Evolutionary conservation across 176 grass and related monocot species (phyloP).

Genomic region (Pharus latifolius): DNA sequence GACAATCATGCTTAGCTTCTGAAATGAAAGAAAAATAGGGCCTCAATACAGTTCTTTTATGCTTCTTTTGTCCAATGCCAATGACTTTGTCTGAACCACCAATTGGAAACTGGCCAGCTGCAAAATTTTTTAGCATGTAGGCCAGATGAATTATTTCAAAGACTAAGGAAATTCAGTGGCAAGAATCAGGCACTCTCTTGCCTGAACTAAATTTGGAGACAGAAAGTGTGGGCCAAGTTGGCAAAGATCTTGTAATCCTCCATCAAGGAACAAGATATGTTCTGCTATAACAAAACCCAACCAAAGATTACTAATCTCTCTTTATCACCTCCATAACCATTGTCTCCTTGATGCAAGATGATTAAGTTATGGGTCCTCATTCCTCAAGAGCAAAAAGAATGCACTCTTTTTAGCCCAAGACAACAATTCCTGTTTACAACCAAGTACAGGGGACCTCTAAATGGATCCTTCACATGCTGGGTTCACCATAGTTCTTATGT

Average conservation of each 20-base stretch:
- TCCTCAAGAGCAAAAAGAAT: background rate
- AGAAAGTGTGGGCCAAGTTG: background rate
- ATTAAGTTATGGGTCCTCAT: background rate
- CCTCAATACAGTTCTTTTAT: no score
- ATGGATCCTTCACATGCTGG: slow-evolving; percentile 14
- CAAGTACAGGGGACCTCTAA: background rate
- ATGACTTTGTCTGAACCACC: background rate
- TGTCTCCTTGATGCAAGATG: background rate
- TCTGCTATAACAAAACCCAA: background rate
- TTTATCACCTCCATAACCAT: background rate
- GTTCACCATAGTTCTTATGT: background rate
- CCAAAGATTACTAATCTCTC: background rate
- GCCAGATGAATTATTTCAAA: background rate
- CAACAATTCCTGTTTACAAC: background rate
- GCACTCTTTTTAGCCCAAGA: background rate
- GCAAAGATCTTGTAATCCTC: background rate
- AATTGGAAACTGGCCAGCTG: background rate
- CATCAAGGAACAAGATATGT: background rate
- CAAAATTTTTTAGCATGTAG: background rate
- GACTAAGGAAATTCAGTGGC: background rate
- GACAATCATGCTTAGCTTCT: background rate
- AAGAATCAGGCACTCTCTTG: background rate
- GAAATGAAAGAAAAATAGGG: background rate
- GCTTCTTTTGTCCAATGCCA: background rate
- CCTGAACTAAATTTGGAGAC: background rate